These are phyloP conservation scores for Sparassis latifolia DNA, from an alignment of 1,284 basidiomycete species.

Conservation along the genomic window DNA sequence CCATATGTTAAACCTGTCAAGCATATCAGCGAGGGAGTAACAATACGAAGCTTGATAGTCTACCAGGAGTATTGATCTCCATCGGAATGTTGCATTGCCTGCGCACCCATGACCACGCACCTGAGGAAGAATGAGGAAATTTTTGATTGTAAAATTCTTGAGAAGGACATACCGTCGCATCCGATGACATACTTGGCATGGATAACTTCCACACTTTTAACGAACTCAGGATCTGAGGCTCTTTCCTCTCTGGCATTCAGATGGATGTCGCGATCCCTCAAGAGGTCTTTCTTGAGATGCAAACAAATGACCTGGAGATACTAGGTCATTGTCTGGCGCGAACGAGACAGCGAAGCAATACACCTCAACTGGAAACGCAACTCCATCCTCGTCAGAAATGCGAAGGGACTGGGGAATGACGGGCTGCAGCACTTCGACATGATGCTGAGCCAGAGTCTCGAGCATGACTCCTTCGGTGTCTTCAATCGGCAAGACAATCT, in stretches of 20 bases:
- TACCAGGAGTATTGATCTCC: constrained; percentile 3
- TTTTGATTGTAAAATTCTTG: neutral
- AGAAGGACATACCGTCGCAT: constrained; percentile 7
- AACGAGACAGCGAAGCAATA: no score
- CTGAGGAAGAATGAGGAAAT: neutral
- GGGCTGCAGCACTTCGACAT: constrained; percentile 6
- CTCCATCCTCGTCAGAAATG: neutral
- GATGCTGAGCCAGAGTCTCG: neutral
- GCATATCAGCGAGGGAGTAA: no score
- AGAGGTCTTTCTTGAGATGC: neutral
- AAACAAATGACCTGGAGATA: neutral
- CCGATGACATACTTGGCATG: constrained; percentile 13
- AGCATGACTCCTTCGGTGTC: constrained; percentile 8
- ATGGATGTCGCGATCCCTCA: neutral
- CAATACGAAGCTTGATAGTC: neutral
- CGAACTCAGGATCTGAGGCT: neutral
- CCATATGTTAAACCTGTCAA: neutral
- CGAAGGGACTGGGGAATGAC: constrained; percentile 3
- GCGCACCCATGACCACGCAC: constrained; percentile 13
- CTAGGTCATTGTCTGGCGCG: neutral
- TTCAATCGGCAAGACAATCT: constrained; percentile 5
- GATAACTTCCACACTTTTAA: constrained; percentile 1
- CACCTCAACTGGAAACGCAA: constrained; percentile 1
- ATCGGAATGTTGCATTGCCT: constrained; percentile 2
- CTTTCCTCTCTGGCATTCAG: neutral